Conservation (phyloP, 257 asterid genomes). For the Salvia miltiorrhiza region DNA sequence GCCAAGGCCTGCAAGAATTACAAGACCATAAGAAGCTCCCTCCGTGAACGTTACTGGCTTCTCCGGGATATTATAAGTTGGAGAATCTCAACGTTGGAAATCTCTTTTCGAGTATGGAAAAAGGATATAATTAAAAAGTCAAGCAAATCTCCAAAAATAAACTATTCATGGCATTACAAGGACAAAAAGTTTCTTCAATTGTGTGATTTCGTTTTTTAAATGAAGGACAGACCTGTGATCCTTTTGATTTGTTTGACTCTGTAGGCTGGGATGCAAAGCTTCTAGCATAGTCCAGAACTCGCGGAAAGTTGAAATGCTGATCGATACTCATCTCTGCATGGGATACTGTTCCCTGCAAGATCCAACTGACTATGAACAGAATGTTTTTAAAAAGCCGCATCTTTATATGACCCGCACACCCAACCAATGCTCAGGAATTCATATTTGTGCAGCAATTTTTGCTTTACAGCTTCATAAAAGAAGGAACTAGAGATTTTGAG, state of each 20-base stretch:
- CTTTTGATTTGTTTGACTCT: conserved; percentile 39
- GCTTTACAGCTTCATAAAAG: conserved; percentile 6
- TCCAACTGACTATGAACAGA: conserved; percentile 11
- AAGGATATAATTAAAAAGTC: background rate
- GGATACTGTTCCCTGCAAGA: conserved; percentile 50
- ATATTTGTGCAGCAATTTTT: background rate
- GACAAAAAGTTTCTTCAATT: background rate
- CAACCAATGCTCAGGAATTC: background rate
- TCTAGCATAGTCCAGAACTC: conserved; percentile 42
- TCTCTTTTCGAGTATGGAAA: conserved; percentile 44
- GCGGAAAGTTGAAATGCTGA: conserved; percentile 45
- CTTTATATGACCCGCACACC: background rate
- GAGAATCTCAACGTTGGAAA: conserved; percentile 77
- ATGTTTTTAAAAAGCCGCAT: background rate
- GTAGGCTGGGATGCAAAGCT: conserved; percentile 62
- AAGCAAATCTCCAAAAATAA: background rate
- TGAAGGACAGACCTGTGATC: conserved; percentile 55
- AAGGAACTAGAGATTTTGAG: background rate
- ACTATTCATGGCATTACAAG: background rate
- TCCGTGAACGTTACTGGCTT: conserved; percentile 91
- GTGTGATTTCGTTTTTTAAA: background rate
- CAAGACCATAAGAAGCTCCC: conserved; percentile 82
- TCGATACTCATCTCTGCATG: conserved; percentile 24
- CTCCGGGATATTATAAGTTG: conserved; percentile 89
- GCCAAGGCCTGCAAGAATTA: conserved; percentile 92